phyloP scores from a whole-genome alignment of 305 asterid species.

The Withania somnifera region DNA sequence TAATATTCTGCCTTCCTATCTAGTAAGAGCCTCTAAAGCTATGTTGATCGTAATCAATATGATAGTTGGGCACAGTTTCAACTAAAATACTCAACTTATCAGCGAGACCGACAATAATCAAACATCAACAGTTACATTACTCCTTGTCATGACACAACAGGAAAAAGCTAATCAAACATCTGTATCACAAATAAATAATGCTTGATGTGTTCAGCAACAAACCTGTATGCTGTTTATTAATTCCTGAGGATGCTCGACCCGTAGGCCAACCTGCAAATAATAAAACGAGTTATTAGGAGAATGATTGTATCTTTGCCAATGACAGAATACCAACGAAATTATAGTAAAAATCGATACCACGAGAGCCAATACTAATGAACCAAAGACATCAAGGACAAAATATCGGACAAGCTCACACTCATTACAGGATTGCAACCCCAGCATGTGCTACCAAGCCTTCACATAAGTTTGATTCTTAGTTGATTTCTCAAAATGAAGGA shows the following conservation, averaged over 20 bases:
- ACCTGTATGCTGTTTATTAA: constrained; percentile 88
- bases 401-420: neutral
- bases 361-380: neutral
- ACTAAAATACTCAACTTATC: neutral
- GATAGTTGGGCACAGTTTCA: neutral
- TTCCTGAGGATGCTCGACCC: constrained; percentile 95
- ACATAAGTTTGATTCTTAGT: neutral
- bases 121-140: neutral
- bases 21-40: too few relatives aligned
- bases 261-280: constrained; percentile 67
- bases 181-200: neutral
- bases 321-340: neutral
- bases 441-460: neutral
- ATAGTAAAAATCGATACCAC: neutral
- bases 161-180: neutral
- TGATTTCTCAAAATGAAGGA: neutral
- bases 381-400: neutral
- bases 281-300: neutral
- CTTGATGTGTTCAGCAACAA: neutral
- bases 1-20: too few relatives aligned
- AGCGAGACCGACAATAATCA: neutral
- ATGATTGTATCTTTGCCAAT: neutral
- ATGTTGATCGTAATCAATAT: too few relatives aligned
- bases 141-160: neutral
- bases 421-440: neutral